Conservation (phyloP, 495 filamentous ascomycete species). For the Apodospora peruviana region DNA sequence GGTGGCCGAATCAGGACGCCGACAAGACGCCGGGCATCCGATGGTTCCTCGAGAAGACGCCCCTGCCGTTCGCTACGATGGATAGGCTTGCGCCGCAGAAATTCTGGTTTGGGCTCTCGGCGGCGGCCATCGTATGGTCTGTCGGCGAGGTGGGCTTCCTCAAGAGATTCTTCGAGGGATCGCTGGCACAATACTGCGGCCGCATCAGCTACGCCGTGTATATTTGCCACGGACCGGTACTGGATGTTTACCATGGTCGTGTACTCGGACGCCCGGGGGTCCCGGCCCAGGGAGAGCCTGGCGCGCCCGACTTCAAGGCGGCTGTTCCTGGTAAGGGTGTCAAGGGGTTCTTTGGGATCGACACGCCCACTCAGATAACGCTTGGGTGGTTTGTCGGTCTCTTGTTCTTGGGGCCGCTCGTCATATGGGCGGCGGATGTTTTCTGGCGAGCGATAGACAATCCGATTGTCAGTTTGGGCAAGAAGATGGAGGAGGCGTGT, state of each 20-base stretch:
- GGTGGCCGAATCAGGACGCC: slow-evolving; percentile 37
- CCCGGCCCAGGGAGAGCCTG: slow-evolving; percentile 16
- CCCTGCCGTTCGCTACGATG: slow-evolving; percentile 26
- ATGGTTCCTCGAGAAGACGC: slow-evolving; percentile 27
- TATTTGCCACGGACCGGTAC: slow-evolving; percentile 54
- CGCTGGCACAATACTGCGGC: slow-evolving; percentile 56
- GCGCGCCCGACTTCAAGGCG: slow-evolving; percentile 18
- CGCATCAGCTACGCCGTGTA: slow-evolving; percentile 58
- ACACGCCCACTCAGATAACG: slow-evolving; percentile 45
- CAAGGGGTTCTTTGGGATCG: slow-evolving; percentile 48
- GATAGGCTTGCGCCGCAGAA: slow-evolving; percentile 33
- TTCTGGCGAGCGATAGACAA: slow-evolving; percentile 55
- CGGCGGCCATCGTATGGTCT: slow-evolving; percentile 49
- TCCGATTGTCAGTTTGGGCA: slow-evolving; percentile 52
- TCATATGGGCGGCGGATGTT: slow-evolving; percentile 53
- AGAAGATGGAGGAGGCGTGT: slow-evolving; percentile 43
- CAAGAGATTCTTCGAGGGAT: slow-evolving; percentile 49
- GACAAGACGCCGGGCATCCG: slow-evolving; percentile 32
- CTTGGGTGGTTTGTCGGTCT: slow-evolving; percentile 47
- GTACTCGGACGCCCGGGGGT: slow-evolving; percentile 30
- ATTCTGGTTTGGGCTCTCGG: slow-evolving; percentile 53
- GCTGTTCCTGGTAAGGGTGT: slow-evolving; percentile 30
- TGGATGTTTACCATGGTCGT: slow-evolving; percentile 42
- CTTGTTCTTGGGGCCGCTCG: slow-evolving; percentile 43
- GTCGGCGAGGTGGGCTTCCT: slow-evolving; percentile 47